Base-by-base conservation (phyloP, 352 stramenopile species). In the Globisporangium barbulae region DNA sequence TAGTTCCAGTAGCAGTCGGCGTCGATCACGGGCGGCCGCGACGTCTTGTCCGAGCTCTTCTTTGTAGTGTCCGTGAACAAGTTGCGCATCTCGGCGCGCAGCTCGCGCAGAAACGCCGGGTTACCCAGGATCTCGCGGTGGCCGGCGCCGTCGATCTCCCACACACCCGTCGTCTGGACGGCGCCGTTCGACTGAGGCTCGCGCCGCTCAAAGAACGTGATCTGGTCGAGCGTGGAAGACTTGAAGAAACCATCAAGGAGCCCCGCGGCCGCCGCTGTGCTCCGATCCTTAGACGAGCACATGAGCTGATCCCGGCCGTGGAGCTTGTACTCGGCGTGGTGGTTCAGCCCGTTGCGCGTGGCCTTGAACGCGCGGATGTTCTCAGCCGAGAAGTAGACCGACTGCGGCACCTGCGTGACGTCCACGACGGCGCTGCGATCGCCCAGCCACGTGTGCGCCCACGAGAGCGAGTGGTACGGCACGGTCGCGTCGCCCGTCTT, bases 1-100 rank as follows among this genome's bases (percentile, higher is more conserved):
- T 94, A 93, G 65, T 94, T 93, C 83, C 83, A 94, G 67, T 93
- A 93, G 73, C 85, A 94, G 59, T 94, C 85, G 41, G 64, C 69
- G 63, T 94, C 83, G 63, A 91, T 76, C 30, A 85, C 70, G 8
- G 85, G 85, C 15, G 83, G 83, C 17, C 85, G 80, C 35, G 73
- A 86, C 17, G 76, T 79, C 76, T 90, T 90, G 55, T 87, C 74
- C 33, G 75, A 81, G 44, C 69, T 76, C 1, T 45, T 19, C 39
- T 45, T 72, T 59, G 76, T 28, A 28, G 25, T 73, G 37, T 72
- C 71, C 12, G 79, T 83, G 45, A 94, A 94, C 15, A 91, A 68
- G 45, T 88, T 76, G 41, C 83, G 78, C 47, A 94, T 47, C 58
- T 94, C 85, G 2, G 80, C 76, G 1, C 84, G 82, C 5, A 94